These are phyloP conservation scores for Selaginella moellendorffii DNA, from an alignment of 75 land plant genomes.

Conservation along the genomic window DNA sequence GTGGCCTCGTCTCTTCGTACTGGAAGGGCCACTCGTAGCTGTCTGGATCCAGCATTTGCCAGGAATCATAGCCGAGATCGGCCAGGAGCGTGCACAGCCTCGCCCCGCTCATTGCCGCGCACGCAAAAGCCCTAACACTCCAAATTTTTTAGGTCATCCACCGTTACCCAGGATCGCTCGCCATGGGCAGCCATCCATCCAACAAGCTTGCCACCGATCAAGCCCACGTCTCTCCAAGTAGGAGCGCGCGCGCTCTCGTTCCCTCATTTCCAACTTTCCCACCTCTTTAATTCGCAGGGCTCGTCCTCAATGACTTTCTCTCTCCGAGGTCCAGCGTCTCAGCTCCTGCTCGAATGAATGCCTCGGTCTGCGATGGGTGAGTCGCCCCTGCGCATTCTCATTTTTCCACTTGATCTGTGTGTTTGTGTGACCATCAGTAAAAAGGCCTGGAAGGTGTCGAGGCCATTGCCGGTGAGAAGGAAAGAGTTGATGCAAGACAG, in stretches of 20 bases:
- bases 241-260: conserved; percentile 11
- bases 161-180: background rate
- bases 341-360: no score
- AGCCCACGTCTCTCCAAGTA: background rate
- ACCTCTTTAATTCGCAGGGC: conserved; percentile 9
- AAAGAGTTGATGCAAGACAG: background rate
- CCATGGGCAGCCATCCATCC: background rate
- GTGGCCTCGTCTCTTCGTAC: conserved; percentile 70
- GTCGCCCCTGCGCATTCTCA: no score
- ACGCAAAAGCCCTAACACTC: background rate
- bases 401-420: no score
- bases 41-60: conserved; percentile 59
- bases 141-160: background rate
- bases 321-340: background rate
- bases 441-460: background rate
- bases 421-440: no score
- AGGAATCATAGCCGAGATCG: conserved; percentile 68
- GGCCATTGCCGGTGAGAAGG: background rate
- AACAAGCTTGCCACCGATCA: background rate
- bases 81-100: conserved; percentile 51
- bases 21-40: conserved; percentile 99
- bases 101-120: conserved; percentile 58
- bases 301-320: background rate
- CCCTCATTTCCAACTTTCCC: conserved; percentile 9
- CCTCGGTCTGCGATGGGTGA: no score